Evolutionary conservation across 345 rosid genomes (phyloP).

Genomic region (Eucalyptus guilfoylei): DNA sequence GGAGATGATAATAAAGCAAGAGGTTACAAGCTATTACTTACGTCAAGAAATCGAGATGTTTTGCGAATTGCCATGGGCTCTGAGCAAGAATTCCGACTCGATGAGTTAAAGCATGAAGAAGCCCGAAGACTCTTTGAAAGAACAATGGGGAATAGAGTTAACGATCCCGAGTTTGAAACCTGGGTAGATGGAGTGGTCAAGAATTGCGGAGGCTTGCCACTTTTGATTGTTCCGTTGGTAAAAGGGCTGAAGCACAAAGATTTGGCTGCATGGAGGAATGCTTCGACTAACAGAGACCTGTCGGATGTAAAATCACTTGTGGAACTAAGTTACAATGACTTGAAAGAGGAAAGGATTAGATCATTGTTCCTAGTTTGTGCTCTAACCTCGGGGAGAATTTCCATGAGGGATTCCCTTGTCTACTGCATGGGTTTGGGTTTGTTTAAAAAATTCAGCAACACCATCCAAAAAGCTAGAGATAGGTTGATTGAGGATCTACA

Average conservation of each 20-base stretch:
- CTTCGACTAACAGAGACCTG: background rate
- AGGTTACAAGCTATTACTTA: conserved; percentile 8
- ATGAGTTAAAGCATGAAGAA: background rate
- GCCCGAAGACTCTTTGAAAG: background rate
- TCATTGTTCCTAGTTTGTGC: background rate
- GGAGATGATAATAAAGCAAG: background rate
- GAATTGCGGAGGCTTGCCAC: background rate
- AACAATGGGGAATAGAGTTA: background rate
- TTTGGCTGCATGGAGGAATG: background rate
- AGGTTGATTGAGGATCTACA: background rate
- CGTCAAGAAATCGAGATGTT: background rate
- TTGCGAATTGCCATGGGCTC: background rate
- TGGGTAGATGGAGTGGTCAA: background rate
- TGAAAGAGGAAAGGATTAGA: background rate
- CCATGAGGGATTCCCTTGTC: background rate
- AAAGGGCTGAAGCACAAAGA: background rate
- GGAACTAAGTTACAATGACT: background rate
- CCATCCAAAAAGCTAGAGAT: background rate
- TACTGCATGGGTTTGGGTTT: background rate
- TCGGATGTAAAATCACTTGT: background rate
- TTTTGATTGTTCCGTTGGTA: background rate
- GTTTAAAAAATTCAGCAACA: background rate
- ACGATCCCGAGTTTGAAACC: background rate
- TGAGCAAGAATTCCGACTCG: background rate
- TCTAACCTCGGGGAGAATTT: background rate